phyloP scores from a whole-genome alignment of 1,284 basidiomycete genomes.

The Rhodotorula sp. region DNA sequence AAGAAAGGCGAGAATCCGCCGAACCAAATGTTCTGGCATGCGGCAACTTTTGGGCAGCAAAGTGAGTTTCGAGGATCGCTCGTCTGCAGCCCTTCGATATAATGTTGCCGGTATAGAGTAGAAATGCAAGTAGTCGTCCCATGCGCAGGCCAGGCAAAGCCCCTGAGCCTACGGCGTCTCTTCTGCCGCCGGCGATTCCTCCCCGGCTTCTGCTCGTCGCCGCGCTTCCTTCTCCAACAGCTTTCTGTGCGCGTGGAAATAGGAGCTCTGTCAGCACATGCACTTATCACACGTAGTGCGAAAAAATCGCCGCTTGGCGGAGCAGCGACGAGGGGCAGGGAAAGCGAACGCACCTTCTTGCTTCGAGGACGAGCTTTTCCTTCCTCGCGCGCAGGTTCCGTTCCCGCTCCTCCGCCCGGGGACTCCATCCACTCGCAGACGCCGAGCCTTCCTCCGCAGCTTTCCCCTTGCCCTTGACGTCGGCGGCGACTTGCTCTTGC shows the following conservation, averaged over 20 bases:
- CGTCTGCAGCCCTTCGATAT: background rate
- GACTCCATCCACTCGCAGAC: conserved; percentile 13
- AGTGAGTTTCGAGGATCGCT: background rate
- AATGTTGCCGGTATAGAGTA: background rate
- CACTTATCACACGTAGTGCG: too few relatives aligned
- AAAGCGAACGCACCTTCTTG: conserved; percentile 25
- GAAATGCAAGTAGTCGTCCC: background rate
- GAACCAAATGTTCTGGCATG: too few relatives aligned
- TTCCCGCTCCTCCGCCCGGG: conserved; percentile 24
- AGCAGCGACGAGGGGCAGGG: too few relatives aligned
- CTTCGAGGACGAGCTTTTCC: conserved; percentile 35
- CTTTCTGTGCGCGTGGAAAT: background rate
- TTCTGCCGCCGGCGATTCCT: background rate
- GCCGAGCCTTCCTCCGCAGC: background rate
- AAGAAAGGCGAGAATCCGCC: too few relatives aligned
- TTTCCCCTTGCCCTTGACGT: conserved; percentile 26
- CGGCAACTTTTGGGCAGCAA: too few relatives aligned
- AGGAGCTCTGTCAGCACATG: background rate
- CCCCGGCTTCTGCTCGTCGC: background rate
- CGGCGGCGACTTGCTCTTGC: conserved; percentile 4
- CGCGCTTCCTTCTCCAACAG: background rate
- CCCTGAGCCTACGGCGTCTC: background rate
- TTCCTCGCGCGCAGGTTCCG: conserved; percentile 33
- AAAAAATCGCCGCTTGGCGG: background rate
- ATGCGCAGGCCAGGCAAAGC: background rate